Evolutionary conservation across 2,329 filamentous ascomycete species (phyloP), one percentile per base, ranked within the genome.

Genomic region (Epichloe brachyelytri): DNA sequence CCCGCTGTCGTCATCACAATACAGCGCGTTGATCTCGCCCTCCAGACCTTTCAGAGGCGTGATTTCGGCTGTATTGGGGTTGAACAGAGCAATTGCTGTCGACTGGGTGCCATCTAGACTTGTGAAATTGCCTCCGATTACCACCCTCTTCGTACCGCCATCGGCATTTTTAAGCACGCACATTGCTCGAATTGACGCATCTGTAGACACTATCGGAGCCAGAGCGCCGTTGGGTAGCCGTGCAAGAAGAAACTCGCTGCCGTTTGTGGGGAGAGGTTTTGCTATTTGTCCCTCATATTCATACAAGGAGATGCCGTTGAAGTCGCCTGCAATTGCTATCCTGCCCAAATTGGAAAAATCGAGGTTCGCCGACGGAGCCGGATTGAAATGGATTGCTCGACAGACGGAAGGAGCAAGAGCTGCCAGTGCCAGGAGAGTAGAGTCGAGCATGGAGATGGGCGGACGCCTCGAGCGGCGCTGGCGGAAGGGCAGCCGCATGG

Each of bases 91-190:
- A 51, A 94, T 80, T 43, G 86, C 87, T 49, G 82, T 82, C 2
- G 89, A 88, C 62, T 86, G 72, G 51, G 84, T 76, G 53, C 82
- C 82, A 53, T 83, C 87, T 55, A 98, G 71, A 65, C 88, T 94
- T 34, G 93, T 97, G 65, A 98, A 98, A 71, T 97, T 97, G 46
- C 93, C 93, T 51, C 86, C 93, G 15, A 98, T 78, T 46, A 97
- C 78, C 30, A 97, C 79, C 40, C 85, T 84, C n/a, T 78, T 74
- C 51, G 84, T 69, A 5, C 74, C 77, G 56, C 86, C 85, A 65
- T 87, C 77, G 52, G 76, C 74, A 59, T 76, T 70, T 48, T 81
- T 74, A 60, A 91, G 87, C 19, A 84, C 72, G 71, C 93, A 98
- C 86, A 98, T 93, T 56, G 88, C 78, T 62, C 83, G 78, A 62